Evolutionary conservation across 768 basidiomycete species (phyloP).

Genomic region (Termitomyces sp.): DNA sequence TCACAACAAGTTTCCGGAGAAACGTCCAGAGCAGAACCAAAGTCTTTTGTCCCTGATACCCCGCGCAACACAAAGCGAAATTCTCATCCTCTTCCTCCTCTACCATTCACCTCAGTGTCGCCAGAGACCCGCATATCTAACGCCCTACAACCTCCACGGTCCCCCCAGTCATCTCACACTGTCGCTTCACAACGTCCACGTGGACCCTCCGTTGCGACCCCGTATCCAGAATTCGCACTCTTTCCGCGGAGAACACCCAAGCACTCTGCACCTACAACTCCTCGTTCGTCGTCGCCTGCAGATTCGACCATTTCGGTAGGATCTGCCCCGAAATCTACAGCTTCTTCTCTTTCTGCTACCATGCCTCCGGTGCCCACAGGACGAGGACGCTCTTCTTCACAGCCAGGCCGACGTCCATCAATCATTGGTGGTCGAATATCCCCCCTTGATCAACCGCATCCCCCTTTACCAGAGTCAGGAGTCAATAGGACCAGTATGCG

Average conservation of each 20-base stretch:
- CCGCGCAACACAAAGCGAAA: constrained; percentile 40
- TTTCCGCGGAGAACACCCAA: constrained; percentile 60
- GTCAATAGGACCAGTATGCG: constrained; percentile 36
- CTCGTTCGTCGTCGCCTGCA: constrained; percentile 46
- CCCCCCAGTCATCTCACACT: constrained; percentile 41
- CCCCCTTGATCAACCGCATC: constrained; percentile 42
- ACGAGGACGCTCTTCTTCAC: constrained; percentile 67
- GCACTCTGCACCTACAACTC: constrained; percentile 54
- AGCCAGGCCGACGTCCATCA: constrained; percentile 69
- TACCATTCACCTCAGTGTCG: constrained; percentile 41
- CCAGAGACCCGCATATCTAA: constrained; percentile 23
- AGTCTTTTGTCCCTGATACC: constrained; percentile 31
- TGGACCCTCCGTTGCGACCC: constrained; percentile 40
- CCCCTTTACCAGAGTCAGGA: constrained; percentile 41
- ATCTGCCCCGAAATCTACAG: constrained; percentile 29
- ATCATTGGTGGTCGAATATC: constrained; percentile 45
- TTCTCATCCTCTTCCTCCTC: constrained; percentile 62
- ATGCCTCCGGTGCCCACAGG: constrained; percentile 29
- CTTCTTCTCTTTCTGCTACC: constrained; percentile 35
- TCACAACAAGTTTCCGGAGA: constrained; percentile 24
- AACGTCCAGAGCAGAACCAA: constrained; percentile 17
- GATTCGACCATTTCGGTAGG: constrained; percentile 39
- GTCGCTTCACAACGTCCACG: constrained; percentile 43
- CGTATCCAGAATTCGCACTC: constrained; percentile 32
- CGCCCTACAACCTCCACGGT: constrained; percentile 27